Evolutionary conservation across 2,329 filamentous ascomycete species (phyloP).

Genomic region (Fusarium sp.): DNA sequence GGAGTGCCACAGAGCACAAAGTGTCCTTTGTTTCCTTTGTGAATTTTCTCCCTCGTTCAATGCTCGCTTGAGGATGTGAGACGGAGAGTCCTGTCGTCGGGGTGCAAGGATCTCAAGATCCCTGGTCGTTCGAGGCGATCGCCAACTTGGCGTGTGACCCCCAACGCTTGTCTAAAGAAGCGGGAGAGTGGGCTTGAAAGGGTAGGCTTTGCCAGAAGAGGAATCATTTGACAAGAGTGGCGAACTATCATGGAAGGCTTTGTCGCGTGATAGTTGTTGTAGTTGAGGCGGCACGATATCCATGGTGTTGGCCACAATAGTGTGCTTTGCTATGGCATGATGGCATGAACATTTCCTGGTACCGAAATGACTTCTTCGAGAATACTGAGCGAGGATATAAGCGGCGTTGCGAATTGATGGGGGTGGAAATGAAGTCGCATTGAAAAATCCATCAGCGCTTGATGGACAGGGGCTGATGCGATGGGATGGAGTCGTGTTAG

Average conservation of each 20-base stretch:
- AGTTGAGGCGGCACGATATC: conserved; percentile 1
- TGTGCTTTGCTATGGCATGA: conserved; percentile 15
- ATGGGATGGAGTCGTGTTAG: conserved; percentile 35
- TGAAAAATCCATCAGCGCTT: conserved; percentile 31
- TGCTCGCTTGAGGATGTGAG: conserved; percentile 9
- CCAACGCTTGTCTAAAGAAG: conserved; percentile 41
- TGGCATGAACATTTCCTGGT: conserved; percentile 20
- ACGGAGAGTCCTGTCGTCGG: not conserved
- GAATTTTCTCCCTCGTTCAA: not conserved
- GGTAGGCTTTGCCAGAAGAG: conserved; percentile 42
- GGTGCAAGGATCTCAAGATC: conserved; percentile 37
- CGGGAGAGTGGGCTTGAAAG: conserved; percentile 38
- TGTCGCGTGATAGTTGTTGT: conserved; percentile 29
- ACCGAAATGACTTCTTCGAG: conserved; percentile 10
- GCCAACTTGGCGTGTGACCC: conserved; percentile 43
- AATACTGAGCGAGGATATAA: conserved; percentile 11
- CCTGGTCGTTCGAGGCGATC: conserved; percentile 39
- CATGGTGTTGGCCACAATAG: conserved; percentile 5
- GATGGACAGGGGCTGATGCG: conserved; percentile 40
- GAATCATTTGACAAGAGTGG: conserved; percentile 38
- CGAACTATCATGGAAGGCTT: conserved; percentile 22
- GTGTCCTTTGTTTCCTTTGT: conserved; percentile 34
- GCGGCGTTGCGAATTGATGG: conserved; percentile 25
- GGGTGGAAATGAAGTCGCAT: conserved; percentile 32
- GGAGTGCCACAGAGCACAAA: conserved; percentile 13